phyloP scores from a whole-genome alignment of 192 early-diverging fungal species.

The Linnemannia exigua region DNA sequence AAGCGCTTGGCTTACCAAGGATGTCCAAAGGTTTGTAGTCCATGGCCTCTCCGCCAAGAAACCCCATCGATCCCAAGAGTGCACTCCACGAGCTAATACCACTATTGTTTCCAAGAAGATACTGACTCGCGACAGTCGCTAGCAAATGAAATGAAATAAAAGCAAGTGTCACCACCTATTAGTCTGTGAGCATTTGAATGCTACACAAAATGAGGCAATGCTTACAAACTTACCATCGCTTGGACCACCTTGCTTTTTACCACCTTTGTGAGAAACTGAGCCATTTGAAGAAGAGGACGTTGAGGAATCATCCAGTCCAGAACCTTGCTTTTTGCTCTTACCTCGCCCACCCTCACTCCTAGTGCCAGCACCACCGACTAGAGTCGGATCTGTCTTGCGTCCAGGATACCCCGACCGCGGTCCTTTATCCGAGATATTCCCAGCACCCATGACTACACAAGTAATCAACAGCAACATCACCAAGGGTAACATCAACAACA shows the following conservation, averaged over 20 bases:
- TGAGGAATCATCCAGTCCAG: not conserved
- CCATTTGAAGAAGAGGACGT: not conserved
- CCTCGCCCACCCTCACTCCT: not conserved
- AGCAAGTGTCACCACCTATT: not conserved
- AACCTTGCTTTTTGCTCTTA: not conserved
- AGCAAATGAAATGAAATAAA: too few relatives aligned
- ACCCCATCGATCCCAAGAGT: constrained; percentile 22
- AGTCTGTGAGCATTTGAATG: not conserved
- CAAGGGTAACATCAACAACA: not conserved
- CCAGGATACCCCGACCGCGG: not conserved
- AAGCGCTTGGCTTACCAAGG: not conserved
- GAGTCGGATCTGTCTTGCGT: not conserved
- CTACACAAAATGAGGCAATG: not conserved
- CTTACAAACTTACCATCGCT: not conserved
- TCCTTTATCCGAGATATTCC: not conserved
- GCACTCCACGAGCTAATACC: constrained; percentile 13
- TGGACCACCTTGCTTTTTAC: not conserved
- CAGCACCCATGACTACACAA: not conserved
- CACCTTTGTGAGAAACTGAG: not conserved
- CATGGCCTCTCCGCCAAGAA: not conserved
- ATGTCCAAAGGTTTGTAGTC: constrained; percentile 15
- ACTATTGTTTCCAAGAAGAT: not conserved
- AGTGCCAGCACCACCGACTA: not conserved
- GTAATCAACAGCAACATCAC: not conserved
- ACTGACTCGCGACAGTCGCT: too few relatives aligned